Base-by-base conservation (phyloP, 768 basidiomycete species). In the Xerocomellus dryophilus region DNA sequence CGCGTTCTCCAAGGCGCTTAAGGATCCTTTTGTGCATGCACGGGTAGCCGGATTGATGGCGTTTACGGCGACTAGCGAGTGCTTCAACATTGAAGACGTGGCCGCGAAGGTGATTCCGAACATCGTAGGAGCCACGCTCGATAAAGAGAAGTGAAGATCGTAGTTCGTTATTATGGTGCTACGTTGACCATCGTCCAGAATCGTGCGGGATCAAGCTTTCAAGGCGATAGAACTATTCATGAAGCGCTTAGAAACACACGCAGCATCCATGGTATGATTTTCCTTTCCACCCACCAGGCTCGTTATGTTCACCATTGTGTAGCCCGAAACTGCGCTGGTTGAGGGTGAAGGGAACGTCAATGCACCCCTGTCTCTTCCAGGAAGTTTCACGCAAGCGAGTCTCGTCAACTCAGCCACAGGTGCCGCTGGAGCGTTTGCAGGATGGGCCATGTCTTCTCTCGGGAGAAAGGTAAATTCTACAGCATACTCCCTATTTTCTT, bases 131-230 rank as follows among this genome's bases (percentile, higher is more conserved):
- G 79, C 89, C 1, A 72, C 93, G 65, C 78, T 98, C 17, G 96
- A 98, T 67, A 88, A 87, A 66, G 96, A 99, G 69, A 98, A 95
- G 95, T 97, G 63, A 51, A 82, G 62, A 7, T 8, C 9, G 4
- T 17, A 2, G 9, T 31, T 53, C 5, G 5, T 15, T 20, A 1
- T 47, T 43, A 14, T 51, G 3, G 9, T 18, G 5, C 39, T 51
- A 25, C 17, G 29, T 54, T 50, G 44, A 47, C 29, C 14, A 17
- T 14, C 25, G 4, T 46, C 18, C 61, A 98, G 96, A 61, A 70
- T 92, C 7, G 96, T 98, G 0, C 83, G 97, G 18, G 95, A 98
- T 71, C 96, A 98, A 64, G 96, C 92, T 2, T 98, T 96, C 78
- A 96, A 90, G 70, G 88, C 93, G 7, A 78, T 96, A 50, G 90